These are phyloP conservation scores for Excoecaria agallocha DNA, from an alignment of 345 rosid genomes.

Conservation along the genomic window DNA sequence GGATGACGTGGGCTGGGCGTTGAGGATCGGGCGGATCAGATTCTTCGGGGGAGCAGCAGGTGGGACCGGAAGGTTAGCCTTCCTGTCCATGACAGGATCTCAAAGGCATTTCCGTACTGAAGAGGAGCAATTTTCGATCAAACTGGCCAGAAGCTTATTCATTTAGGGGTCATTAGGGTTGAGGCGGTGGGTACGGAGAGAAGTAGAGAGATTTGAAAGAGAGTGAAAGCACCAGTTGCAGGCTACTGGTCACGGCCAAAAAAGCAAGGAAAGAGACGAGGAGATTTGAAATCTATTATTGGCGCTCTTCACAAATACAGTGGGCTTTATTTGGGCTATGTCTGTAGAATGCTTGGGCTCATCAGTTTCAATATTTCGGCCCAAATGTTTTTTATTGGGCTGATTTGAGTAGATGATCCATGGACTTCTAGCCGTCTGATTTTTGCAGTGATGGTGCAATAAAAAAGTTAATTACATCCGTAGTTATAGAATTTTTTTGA, in stretches of 20 bases:
- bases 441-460: no score
- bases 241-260: no score
- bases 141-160: not conserved
- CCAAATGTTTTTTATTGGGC: not conserved
- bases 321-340: not conserved
- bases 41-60: conserved; percentile 32
- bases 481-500: no score
- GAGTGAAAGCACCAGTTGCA: not conserved
- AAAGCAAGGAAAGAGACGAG: not conserved
- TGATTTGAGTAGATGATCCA: not conserved
- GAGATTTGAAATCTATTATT: conserved; percentile 2
- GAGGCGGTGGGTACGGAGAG: conserved; percentile 15
- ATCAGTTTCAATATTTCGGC: not conserved
- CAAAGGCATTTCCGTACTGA: conserved; percentile 62
- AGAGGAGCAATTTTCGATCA: conserved; percentile 10
- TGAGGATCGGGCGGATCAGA: conserved; percentile 31
- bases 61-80: conserved; percentile 78
- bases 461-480: no score
- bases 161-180: not conserved
- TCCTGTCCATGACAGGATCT: conserved; percentile 74
- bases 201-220: not conserved
- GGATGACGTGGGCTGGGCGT: conserved; percentile 47
- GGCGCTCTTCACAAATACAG: conserved; percentile 12
- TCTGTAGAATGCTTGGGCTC: not conserved
- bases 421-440: not conserved